Base-by-base conservation (phyloP, 805 yeast species). In the Pichia heedii region DNA sequence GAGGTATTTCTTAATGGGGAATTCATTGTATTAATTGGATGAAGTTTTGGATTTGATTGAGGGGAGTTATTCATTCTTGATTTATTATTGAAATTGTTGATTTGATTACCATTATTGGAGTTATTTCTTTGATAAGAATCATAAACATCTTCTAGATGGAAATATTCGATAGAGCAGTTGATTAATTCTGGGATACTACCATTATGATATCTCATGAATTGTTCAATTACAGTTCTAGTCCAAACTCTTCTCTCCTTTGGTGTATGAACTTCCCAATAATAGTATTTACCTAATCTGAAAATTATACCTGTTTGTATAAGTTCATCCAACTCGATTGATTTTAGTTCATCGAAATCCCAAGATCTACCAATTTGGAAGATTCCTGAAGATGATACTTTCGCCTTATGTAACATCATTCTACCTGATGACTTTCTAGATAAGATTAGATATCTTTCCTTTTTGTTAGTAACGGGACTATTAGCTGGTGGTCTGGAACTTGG, bases 341-440 rank as follows among this genome's bases (percentile, higher is more conserved):
- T 60, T 50, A 90, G 66, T 52, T 85, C 94, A 47, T 76, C 84
- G 54, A 90, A 65, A 49, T 77, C 79, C 97, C 97, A 89, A 3
- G 95, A 83, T 55, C 96, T 74, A 27, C 97, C 97, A 41, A 89
- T 85, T 62, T 89, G 97, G 54, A 84, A 77, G 1, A 79, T 61
- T 1, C 84, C 81, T 52, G 84, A 84, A 10, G 74, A 67, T 52
- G 83, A 82, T 58, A 77, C 87, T 54, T 94, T 79, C 2, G 94
- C 96, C 62, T 90, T 89, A 58, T 88, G 96, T 12, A 89, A 54
- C 45, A 79, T 70, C 27, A 84, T 80, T 22, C 82, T 65, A 0
- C 90, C 90, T 7, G 80, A 71, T 22, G 40, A 12, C 56, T 81
- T 77, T 2, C 74, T 76, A 32, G 89, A 77, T 19, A 80, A 60